Conservation (phyloP, 2,329 filamentous ascomycete species). For the Amesomyces nigricolor region DNA sequence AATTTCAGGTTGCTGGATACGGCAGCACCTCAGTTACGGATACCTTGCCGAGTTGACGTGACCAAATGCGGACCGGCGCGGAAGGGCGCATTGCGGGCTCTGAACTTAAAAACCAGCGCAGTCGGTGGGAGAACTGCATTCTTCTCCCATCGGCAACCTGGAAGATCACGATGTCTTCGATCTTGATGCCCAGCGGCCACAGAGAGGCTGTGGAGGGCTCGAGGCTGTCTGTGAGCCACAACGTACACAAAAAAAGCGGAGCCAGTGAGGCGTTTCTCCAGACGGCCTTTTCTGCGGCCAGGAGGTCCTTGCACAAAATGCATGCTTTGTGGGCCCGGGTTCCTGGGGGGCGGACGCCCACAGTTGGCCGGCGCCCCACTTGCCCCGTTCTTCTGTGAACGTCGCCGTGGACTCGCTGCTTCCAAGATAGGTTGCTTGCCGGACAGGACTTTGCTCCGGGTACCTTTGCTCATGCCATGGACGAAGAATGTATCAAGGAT, state of each 20-base stretch:
- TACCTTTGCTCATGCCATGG: no score
- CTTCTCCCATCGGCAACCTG: constrained; percentile 6
- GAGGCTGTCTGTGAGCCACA: no score
- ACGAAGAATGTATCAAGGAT: no score
- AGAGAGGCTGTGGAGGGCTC: constrained; percentile 6
- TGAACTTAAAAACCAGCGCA: background rate
- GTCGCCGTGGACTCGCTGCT: constrained; percentile 19
- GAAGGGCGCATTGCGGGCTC: background rate
- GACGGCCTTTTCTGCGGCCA: constrained; percentile 20
- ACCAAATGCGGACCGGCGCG: background rate
- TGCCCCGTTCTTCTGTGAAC: constrained; percentile 13
- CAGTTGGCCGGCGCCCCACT: background rate
- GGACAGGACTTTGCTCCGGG: no score
- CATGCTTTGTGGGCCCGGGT: constrained; percentile 13
- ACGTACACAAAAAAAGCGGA: no score
- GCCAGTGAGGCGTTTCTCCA: constrained; percentile 1
- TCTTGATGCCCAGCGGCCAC: background rate
- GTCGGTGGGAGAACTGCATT: background rate
- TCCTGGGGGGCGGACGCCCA: constrained; percentile 12
- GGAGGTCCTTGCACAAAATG: constrained; percentile 12
- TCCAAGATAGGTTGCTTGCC: constrained; percentile 10
- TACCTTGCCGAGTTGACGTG: background rate
- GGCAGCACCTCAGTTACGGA: no score
- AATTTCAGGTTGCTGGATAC: no score
- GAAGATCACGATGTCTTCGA: background rate